Percentiles rank a stretch among this genome's conserved stretches.
phyloP scores from a whole-genome alignment of 371 early-diverging fungal species.

The Syncephalastrum sp. region DNA sequence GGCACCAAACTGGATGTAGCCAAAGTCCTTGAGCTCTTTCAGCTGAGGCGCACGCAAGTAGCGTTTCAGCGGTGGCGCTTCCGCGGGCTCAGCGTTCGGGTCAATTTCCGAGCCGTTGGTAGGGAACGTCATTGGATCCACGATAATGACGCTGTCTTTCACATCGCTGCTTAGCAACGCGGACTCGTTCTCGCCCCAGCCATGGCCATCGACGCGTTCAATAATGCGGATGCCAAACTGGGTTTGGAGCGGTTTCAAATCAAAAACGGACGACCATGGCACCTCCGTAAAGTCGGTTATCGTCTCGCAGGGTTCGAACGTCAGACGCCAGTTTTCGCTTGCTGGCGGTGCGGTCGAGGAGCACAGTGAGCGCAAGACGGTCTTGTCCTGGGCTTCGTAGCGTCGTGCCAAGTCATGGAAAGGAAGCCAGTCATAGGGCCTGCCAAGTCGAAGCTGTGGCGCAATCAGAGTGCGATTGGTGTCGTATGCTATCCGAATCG shows the following conservation, averaged over 20 bases:
- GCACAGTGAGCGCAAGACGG: slow-evolving; percentile 19
- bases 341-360: slow-evolving; percentile 4
- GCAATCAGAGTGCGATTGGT: slow-evolving; percentile 47
- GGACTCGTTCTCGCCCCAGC: slow-evolving; percentile 40
- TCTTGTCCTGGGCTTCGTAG: slow-evolving; percentile 39
- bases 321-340: slow-evolving; percentile 19
- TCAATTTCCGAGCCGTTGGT: slow-evolving; percentile 37
- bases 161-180: slow-evolving; percentile 12
- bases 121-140: slow-evolving; percentile 40
- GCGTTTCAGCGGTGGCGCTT: slow-evolving; percentile 26
- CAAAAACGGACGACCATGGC: slow-evolving; percentile 24
- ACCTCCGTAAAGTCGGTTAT: slow-evolving; percentile 28
- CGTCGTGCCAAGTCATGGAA: slow-evolving; percentile 34
- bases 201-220: slow-evolving; percentile 35
- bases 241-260: slow-evolving; percentile 13
- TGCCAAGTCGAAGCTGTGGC: slow-evolving; percentile 42
- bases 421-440: slow-evolving; percentile 36
- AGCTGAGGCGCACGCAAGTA: slow-evolving; percentile 20
- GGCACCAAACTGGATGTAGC: slow-evolving; percentile 42
- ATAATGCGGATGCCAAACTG: slow-evolving; percentile 40
- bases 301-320: slow-evolving; percentile 20
- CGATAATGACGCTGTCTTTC: slow-evolving; percentile 24
- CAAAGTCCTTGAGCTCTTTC: slow-evolving; percentile 14
- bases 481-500: slow-evolving; percentile 41
- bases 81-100: slow-evolving; percentile 14